Evolutionary conservation across 352 stramenopile species (phyloP).

Genomic region (Pythium scleroteichum): DNA sequence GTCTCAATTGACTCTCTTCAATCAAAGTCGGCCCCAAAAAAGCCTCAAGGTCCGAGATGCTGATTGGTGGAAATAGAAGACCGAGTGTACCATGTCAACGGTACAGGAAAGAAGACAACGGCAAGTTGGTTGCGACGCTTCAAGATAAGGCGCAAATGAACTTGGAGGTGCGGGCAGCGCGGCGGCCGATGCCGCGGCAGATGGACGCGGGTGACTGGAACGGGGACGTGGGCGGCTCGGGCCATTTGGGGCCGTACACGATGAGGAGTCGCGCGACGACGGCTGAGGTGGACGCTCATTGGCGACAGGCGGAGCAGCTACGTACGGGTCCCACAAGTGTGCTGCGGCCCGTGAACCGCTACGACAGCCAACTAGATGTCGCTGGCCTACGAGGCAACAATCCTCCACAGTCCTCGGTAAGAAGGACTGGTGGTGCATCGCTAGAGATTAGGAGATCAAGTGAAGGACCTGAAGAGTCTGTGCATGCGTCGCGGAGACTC

Average conservation of each 20-base stretch:
- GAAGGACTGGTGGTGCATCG: too few relatives aligned
- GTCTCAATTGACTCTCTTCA: constrained; percentile 17
- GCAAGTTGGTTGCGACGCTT: constrained; percentile 19
- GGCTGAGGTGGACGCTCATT: neutral
- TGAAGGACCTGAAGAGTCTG: too few relatives aligned
- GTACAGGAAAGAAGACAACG: constrained; percentile 4
- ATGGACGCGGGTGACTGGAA: constrained; percentile 49
- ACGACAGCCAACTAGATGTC: constrained; percentile 3
- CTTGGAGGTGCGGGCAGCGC: constrained; percentile 30
- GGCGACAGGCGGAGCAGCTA: constrained; percentile 5
- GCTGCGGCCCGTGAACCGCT: constrained; percentile 22
- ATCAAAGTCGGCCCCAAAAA: constrained; percentile 20
- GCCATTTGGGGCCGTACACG: neutral
- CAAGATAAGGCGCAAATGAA: constrained; percentile 16
- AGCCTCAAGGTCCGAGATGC: neutral
- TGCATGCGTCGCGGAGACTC: too few relatives aligned
- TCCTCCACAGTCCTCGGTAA: too few relatives aligned
- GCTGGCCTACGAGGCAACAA: too few relatives aligned
- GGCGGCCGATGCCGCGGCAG: constrained; percentile 48
- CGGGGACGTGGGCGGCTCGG: constrained; percentile 18
- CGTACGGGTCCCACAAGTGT: neutral
- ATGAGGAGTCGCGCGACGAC: neutral
- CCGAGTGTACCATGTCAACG: neutral
- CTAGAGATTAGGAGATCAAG: too few relatives aligned
- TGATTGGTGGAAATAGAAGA: constrained; percentile 14